Percentiles rank a stretch among this genome's conserved stretches.
phyloP scores from a whole-genome alignment of 495 filamentous ascomycete genomes.

The Aspergillus sclerotiicarbonarius region DNA sequence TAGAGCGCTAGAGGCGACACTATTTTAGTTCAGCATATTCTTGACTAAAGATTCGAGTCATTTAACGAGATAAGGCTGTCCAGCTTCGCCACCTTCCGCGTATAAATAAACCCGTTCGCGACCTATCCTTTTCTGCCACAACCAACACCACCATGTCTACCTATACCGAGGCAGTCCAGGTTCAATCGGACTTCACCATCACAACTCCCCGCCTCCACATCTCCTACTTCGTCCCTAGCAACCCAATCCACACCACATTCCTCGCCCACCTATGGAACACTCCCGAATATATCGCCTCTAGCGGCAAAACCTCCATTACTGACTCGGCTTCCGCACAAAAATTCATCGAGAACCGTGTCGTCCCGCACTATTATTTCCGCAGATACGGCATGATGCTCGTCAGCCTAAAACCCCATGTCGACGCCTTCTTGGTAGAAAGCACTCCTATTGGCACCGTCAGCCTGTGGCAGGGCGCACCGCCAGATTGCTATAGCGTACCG shows the following conservation, averaged over 20 bases:
- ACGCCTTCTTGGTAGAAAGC: background rate
- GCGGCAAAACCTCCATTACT: slow-evolving; percentile 23
- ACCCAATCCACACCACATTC: slow-evolving; percentile 33
- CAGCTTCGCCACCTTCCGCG: no score
- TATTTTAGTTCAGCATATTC: no score
- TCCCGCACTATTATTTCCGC: slow-evolving; percentile 26
- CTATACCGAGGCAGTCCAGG: background rate
- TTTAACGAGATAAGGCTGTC: no score
- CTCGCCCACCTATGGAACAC: slow-evolving; percentile 34
- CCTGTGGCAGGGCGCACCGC: slow-evolving; percentile 28
- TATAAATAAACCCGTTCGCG: no score
- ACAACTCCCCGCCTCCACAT: slow-evolving; percentile 34
- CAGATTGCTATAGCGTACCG: slow-evolving; percentile 21
- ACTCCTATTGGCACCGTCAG: slow-evolving; percentile 28
- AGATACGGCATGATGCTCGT: slow-evolving; percentile 33
- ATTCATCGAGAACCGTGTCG: slow-evolving; percentile 20
- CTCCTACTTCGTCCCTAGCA: slow-evolving; percentile 25
- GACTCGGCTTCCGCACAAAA: slow-evolving; percentile 23
- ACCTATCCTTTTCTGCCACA: no score
- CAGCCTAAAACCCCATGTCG: slow-evolving; percentile 11
- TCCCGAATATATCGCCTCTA: slow-evolving; percentile 27
- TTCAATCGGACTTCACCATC: slow-evolving; percentile 26
- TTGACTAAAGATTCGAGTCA: no score
- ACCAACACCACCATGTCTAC: background rate
- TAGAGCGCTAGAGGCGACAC: no score